Evolutionary conservation across 179 eudicot species (phyloP).

Genomic region (Vitellaria paradoxa): DNA sequence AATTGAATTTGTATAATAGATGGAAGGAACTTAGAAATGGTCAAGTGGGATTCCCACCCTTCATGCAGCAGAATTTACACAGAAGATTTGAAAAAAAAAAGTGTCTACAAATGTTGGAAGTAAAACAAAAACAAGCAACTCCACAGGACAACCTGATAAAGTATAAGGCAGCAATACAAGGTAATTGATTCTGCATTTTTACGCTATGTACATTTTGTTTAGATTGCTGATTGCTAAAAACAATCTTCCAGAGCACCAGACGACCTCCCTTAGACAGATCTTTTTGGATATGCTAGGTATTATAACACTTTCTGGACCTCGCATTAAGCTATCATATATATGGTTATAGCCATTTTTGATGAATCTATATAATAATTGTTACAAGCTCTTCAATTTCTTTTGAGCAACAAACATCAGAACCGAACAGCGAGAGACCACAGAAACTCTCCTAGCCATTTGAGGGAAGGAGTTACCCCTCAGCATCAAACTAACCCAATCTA

Average conservation of each 20-base stretch:
- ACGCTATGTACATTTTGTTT: neutral
- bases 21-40: neutral
- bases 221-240: neutral
- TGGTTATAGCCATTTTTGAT: neutral
- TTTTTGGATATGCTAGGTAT: neutral
- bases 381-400: constrained; percentile 1
- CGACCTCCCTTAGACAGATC: neutral
- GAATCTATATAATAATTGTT: neutral
- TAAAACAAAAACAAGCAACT: neutral
- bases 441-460: neutral
- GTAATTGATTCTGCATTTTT: neutral
- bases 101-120: neutral
- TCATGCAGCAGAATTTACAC: neutral
- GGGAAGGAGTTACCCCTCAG: neutral
- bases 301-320: neutral
- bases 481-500: neutral
- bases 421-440: neutral
- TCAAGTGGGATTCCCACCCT: neutral
- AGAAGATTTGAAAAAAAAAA: neutral
- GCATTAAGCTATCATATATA: neutral
- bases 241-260: constrained; percentile 8
- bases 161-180: neutral
- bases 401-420: neutral
- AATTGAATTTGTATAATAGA: neutral
- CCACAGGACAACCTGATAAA: neutral